A percentile compares a stretch with the other conserved stretches of the same genome.
These are phyloP conservation scores for Didymella pinodella DNA, from an alignment of 2,329 filamentous ascomycete genomes.

Conservation along the genomic window DNA sequence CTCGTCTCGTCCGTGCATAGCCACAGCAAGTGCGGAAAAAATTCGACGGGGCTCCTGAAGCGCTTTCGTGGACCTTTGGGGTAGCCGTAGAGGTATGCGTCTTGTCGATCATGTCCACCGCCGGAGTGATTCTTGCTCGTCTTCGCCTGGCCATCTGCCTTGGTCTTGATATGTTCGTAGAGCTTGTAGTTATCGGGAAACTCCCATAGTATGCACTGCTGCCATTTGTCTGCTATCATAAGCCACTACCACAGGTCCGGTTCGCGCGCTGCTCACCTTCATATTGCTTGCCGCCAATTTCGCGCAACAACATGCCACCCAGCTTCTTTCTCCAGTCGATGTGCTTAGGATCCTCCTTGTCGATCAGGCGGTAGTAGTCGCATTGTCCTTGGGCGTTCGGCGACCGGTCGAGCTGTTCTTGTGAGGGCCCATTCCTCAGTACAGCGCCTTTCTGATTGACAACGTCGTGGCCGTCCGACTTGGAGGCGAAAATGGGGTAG, in stretches of 20 bases:
- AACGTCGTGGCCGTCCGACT: slow-evolving; percentile 60
- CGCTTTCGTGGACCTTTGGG: slow-evolving; percentile 64
- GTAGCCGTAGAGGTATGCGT: slow-evolving; percentile 68
- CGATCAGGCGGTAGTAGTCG: slow-evolving; percentile 63
- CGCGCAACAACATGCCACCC: slow-evolving; percentile 64
- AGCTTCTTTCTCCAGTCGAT: slow-evolving; percentile 67
- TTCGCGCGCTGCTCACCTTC: slow-evolving; percentile 30
- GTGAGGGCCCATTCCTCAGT: slow-evolving; percentile 61
- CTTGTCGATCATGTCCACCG: slow-evolving; percentile 63
- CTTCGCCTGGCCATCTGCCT: slow-evolving; percentile 57
- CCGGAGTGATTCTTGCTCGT: slow-evolving; percentile 59
- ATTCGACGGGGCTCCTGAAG: slow-evolving; percentile 66
- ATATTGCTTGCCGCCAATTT: slow-evolving; percentile 53
- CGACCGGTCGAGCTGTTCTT: slow-evolving; percentile 60
- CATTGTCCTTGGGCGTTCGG: slow-evolving; percentile 62
- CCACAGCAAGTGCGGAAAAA: slow-evolving; percentile 68
- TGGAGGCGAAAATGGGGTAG: slow-evolving; percentile 57
- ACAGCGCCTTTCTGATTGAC: slow-evolving; percentile 59
- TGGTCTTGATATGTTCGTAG: slow-evolving; percentile 66
- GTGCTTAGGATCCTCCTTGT: slow-evolving; percentile 61
- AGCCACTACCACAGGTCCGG: background rate
- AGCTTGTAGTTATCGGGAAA: slow-evolving; percentile 65
- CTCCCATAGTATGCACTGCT: slow-evolving; percentile 60
- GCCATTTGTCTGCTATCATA: slow-evolving; percentile 43
- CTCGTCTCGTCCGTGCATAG: slow-evolving; percentile 61